Percentiles rank a stretch among this genome's conserved stretches.
These are phyloP conservation scores for Royoungia palumana DNA, from an alignment of 768 basidiomycete genomes.

Conservation along the genomic window DNA sequence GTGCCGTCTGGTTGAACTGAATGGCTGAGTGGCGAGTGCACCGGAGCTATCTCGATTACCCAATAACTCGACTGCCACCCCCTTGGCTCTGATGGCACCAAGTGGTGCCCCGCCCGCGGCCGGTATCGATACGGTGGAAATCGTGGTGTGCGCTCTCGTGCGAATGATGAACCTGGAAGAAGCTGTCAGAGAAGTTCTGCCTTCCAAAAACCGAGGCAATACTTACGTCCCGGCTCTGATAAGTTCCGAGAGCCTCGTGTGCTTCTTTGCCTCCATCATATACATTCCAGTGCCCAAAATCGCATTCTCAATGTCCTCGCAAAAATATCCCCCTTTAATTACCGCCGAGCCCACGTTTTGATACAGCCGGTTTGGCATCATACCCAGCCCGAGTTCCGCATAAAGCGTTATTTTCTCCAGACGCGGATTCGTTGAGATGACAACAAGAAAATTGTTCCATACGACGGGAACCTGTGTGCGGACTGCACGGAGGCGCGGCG, in stretches of 20 bases:
- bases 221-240: slow-evolving; percentile 53
- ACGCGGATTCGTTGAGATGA: slow-evolving; percentile 45
- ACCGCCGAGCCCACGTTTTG: slow-evolving; percentile 2
- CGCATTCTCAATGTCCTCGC: slow-evolving; percentile 27
- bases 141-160: slow-evolving; percentile 36
- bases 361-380: slow-evolving; percentile 3
- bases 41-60: slow-evolving; percentile 1
- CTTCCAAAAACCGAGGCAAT: slow-evolving; percentile 6
- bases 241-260: slow-evolving; percentile 49
- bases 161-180: slow-evolving; percentile 32
- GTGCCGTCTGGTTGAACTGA: background rate
- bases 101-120: slow-evolving; percentile 29
- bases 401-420: slow-evolving; percentile 46
- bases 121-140: slow-evolving; percentile 14
- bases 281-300: slow-evolving; percentile 52
- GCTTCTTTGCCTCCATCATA: slow-evolving; percentile 52
- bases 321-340: slow-evolving; percentile 9
- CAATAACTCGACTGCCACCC: slow-evolving; percentile 48
- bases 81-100: slow-evolving; percentile 64
- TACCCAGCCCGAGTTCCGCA: slow-evolving; percentile 19
- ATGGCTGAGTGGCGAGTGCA: background rate
- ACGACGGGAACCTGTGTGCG: slow-evolving; percentile 53
- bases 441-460: slow-evolving; percentile 54
- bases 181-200: background rate
- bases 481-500: slow-evolving; percentile 46